Evolutionary conservation across 495 filamentous ascomycete genomes (phyloP).

Genomic region (Glonium stellatum): DNA sequence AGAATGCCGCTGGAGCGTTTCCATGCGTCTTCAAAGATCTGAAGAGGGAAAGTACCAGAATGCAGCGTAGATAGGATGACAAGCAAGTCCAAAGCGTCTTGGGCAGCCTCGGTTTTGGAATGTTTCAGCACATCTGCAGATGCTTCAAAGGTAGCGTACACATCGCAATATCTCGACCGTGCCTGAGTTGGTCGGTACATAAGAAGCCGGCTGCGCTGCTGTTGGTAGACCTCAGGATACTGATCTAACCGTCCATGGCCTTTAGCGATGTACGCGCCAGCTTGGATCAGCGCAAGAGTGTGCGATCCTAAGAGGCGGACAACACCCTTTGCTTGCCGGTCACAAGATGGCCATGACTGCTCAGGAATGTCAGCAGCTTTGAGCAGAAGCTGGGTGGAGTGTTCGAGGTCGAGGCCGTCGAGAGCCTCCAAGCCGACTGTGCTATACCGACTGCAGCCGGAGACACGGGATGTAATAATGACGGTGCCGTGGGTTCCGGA

Average conservation of each 20-base stretch:
- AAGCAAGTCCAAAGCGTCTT: constrained; percentile 18
- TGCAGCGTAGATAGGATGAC: constrained; percentile 10
- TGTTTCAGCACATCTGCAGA: constrained; percentile 8
- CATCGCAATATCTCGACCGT: constrained; percentile 20
- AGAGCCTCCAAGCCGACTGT: constrained; percentile 13
- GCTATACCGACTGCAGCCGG: constrained; percentile 3
- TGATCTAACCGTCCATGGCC: constrained; percentile 15
- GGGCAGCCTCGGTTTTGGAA: not conserved
- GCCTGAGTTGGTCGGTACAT: constrained; percentile 14
- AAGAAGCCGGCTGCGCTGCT: constrained; percentile 16
- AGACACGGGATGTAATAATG: constrained; percentile 19
- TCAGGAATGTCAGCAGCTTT: constrained; percentile 3
- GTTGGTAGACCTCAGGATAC: constrained; percentile 13
- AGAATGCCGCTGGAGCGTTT: not conserved
- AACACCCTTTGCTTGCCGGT: constrained; percentile 9
- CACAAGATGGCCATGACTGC: not conserved
- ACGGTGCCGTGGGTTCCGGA: constrained; percentile 14
- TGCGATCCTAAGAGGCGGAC: constrained; percentile 14
- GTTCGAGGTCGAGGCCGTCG: not conserved
- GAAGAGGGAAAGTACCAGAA: not conserved
- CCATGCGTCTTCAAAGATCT: constrained; percentile 14
- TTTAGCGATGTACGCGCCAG: constrained; percentile 23
- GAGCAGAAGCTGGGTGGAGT: constrained; percentile 12
- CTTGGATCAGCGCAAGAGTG: constrained; percentile 26
- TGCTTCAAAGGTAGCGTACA: constrained; percentile 25